Base-by-base conservation (phyloP, 2,329 filamentous ascomycete species). In the Botrytis pseudocinerea region DNA sequence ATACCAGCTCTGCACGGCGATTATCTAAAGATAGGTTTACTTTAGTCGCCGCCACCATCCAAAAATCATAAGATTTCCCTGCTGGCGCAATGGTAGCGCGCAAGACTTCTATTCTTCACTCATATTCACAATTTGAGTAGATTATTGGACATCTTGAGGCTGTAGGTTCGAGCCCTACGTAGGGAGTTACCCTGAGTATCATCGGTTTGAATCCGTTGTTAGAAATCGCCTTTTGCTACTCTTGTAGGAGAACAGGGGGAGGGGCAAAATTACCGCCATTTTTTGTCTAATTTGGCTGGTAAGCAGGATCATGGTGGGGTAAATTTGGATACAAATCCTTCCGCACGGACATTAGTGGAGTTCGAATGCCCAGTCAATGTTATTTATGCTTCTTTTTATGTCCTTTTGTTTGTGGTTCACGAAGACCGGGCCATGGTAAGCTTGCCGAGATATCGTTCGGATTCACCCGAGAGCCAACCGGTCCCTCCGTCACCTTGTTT, bases 31-130 rank as follows among this genome's bases (percentile, higher is more conserved):
- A 66, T 54, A 28, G 0, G 0, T 1, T 8, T 2, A 28, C 0
- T 18, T 54, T 28, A 9, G 1, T 0, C 0, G 8, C 8, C 16
- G 8, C 16, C 16, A 25, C 0, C 64, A 68, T 16, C 0, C 25
- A 54, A 28, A 40, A 18, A 42, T 68, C 4, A 6, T 28, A 20
- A 2, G 51, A 62, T 70, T 70, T 70, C 68, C 51, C 68, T 62
- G 68, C 68, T 70, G 68, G 68, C 68, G 68, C 68, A 70, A 70
- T 70, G 68, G 68, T 70, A 70, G 68, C 68, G 68, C 68, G 68
- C 68, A 70, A 70, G 68, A 70, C 68, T 70, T 70, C 68, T 70
- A 70, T 38, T 1, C 38, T 10, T 38, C 38, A 38, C 38, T 38
- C 38, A 8, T 10, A 38, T 8, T 38, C 7, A 4, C 16, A 2